Base-by-base conservation (phyloP, 2,329 filamentous ascomycete species). In the Penicillium griseofulvum region DNA sequence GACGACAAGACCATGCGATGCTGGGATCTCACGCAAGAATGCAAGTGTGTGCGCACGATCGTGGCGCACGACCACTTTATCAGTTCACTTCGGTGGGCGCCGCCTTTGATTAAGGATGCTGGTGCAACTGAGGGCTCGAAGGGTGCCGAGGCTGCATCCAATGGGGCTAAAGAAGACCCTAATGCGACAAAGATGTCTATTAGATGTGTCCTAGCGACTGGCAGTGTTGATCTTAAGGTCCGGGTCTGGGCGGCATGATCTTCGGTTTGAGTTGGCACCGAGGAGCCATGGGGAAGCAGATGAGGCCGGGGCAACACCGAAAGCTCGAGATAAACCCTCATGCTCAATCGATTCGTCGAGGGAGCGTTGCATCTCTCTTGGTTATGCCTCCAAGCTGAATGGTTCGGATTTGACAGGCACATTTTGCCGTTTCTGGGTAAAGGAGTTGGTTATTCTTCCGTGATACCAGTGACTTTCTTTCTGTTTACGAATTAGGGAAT, bases 1-100 rank as follows among this genome's bases (percentile, higher is more conserved):
- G 93, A 97, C 71, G 93, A 97, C 76, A 96, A 94, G 77, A 92
- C 90, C 5, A 81, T 97, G 56, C 83, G 92, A 52, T 97, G 92
- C 78, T 97, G 93, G 93, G 93, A 97, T 76, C 78, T 97, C 26
- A 83, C 83, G 26, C 93, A 97, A 70, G 91, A 96, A 71, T 90
- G 90, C 39, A 92, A 91, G 68, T 93, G 91, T 65, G 91, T 96
- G 63, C 93, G 93, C 74, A 87, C 85, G 0, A 77, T 97, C 16
- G 80, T 82, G 36, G 86, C 86, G 0, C 91, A 96, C 69, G 86
- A 83, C 5, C 91, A 91, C 69, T 97, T 97, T 67, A 84, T 97
- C 47, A 91, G 85, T 57, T 93, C 89, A 68, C 80, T 97, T 66
- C 78, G 91, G 58, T 97, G 93, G 92, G 93, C 91, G 2, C 92